These are phyloP conservation scores for Epichloe sp. DNA, from an alignment of 2,329 filamentous ascomycete genomes.

Conservation along the genomic window DNA sequence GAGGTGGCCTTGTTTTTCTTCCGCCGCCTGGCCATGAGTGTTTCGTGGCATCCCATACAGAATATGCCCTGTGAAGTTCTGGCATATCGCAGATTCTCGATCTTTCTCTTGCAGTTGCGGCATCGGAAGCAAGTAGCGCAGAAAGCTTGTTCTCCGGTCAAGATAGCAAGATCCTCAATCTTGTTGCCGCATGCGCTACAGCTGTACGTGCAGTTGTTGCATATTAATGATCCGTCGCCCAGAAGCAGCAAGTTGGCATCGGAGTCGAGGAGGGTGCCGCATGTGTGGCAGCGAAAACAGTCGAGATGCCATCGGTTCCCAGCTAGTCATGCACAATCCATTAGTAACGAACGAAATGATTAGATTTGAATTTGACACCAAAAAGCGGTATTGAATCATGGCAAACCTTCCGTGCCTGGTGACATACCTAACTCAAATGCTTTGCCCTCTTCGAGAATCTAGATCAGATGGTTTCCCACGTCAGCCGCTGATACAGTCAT, in stretches of 20 bases:
- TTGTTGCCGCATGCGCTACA: constrained; percentile 95
- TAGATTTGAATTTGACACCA: too few species aligned
- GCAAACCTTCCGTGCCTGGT: background rate
- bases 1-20: constrained; percentile 68
- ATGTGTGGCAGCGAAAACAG: constrained; percentile 96
- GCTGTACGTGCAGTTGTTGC: constrained; percentile 98
- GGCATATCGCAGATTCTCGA: constrained; percentile 95
- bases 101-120: constrained; percentile 96
- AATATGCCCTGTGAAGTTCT: constrained; percentile 97
- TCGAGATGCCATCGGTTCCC: constrained; percentile 97
- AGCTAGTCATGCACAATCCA: constrained; percentile 36
- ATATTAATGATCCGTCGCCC: constrained; percentile 94
- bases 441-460: constrained; percentile 98
- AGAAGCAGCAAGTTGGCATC: constrained; percentile 95
- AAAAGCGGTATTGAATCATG: too few species aligned
- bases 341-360: constrained; percentile 9
- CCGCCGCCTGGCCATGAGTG: constrained; percentile 79
- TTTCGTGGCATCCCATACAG: constrained; percentile 98
- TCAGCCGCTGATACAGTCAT: background rate
- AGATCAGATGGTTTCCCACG: constrained; percentile 5
- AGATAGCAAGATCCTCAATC: constrained; percentile 93
- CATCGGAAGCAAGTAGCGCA: constrained; percentile 96
- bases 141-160: constrained; percentile 95
- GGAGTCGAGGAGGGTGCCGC: constrained; percentile 88
- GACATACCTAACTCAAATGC: constrained; percentile 85